A percentile compares a stretch with the other conserved stretches of the same genome.
Evolutionary conservation across 2,329 filamentous ascomycete genomes (phyloP).

Genomic region (Fusarium keratoplasticum): DNA sequence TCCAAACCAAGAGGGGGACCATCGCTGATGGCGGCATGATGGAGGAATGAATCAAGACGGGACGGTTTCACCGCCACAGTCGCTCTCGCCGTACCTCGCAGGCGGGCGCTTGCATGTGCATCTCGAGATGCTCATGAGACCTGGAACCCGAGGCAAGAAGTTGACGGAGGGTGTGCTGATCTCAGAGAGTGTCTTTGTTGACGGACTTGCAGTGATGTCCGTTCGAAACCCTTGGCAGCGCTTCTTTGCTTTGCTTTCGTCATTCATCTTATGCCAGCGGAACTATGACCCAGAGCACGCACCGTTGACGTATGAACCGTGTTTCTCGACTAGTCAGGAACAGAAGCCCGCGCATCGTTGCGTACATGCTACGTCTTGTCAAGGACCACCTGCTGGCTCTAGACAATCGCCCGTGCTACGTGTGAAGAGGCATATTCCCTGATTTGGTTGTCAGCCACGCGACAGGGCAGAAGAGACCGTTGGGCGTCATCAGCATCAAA

Average conservation of each 20-base stretch:
- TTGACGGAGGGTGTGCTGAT: slow-evolving; percentile 27
- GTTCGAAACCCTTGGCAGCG: slow-evolving; percentile 15
- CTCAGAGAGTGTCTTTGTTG: slow-evolving; percentile 1
- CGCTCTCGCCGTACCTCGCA: slow-evolving; percentile 11
- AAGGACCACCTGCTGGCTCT: slow-evolving; percentile 24
- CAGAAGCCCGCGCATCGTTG: slow-evolving; percentile 30
- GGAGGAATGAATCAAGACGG: slow-evolving; percentile 6
- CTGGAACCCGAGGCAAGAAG: slow-evolving; percentile 35
- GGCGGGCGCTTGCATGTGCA: slow-evolving; percentile 38
- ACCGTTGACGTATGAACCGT: slow-evolving; percentile 34
- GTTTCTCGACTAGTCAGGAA: slow-evolving; percentile 38
- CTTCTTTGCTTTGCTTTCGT: slow-evolving; percentile 23
- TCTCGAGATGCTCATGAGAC: slow-evolving; percentile 37
- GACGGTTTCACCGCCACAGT: slow-evolving; percentile 25
- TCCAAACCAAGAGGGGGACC: slow-evolving; percentile 7
- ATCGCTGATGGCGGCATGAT: slow-evolving; percentile 14
- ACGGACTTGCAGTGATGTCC: slow-evolving; percentile 13
- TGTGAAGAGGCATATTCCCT: slow-evolving; percentile 26
- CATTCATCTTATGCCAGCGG: slow-evolving; percentile 20
- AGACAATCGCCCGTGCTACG: slow-evolving; percentile 19
- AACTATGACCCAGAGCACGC: slow-evolving; percentile 18
- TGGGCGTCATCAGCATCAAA: slow-evolving; percentile 24
- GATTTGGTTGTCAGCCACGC: slow-evolving; percentile 39
- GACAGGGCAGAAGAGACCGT: slow-evolving; percentile 22
- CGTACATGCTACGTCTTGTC: slow-evolving; percentile 27